Conservation (phyloP, 2,329 filamentous ascomycete genomes). For the Calonectria pteridis region DNA sequence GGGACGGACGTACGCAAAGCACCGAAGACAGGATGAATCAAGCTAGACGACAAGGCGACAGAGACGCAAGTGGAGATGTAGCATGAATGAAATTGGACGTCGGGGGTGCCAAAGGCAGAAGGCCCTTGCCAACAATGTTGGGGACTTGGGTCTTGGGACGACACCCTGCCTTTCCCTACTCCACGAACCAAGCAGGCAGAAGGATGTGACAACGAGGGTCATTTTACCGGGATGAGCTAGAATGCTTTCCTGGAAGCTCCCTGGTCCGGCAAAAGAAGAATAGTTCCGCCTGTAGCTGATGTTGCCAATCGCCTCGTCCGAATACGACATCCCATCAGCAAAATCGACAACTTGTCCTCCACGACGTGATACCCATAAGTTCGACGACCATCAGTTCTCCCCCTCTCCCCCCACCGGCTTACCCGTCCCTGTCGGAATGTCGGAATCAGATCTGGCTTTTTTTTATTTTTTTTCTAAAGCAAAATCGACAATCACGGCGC, state of each 20-base stretch:
- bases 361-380: background rate
- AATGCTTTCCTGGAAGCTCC: background rate
- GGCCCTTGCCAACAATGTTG: conserved; percentile 40
- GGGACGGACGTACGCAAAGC: conserved; percentile 10
- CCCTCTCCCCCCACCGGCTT: background rate
- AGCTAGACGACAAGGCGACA: conserved; percentile 8
- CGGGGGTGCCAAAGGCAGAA: conserved; percentile 36
- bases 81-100: conserved; percentile 40
- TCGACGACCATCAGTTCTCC: background rate
- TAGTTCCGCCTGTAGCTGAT: background rate
- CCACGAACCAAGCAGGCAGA: background rate
- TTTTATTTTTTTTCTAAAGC: conserved; percentile 8
- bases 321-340: background rate
- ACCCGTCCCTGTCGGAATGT: background rate
- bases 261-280: background rate
- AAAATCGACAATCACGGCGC: background rate
- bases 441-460: background rate
- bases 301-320: background rate
- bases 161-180: conserved; percentile 2
- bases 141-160: conserved; percentile 27
- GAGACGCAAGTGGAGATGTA: conserved; percentile 38
- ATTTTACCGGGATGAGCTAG: conserved; percentile 6
- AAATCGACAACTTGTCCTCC: background rate
- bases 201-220: background rate
- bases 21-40: conserved; percentile 30